Evolutionary conservation across 139 green algal genomes (phyloP).

Genomic region (Chlorella sp.): DNA sequence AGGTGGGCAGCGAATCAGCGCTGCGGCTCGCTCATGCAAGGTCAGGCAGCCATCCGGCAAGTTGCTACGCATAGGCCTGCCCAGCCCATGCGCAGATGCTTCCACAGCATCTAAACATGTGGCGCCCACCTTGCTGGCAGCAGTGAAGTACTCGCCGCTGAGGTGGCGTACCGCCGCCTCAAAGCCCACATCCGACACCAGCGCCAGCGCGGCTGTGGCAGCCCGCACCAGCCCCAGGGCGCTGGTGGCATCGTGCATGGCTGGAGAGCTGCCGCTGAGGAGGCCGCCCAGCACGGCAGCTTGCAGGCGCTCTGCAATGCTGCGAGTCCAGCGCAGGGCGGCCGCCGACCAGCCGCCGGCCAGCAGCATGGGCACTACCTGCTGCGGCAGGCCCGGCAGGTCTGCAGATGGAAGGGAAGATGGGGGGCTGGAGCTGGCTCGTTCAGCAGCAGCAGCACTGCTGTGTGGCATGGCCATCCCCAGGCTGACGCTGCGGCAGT

Average conservation of each 20-base stretch:
- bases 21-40: too few species aligned
- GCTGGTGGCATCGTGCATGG: background rate
- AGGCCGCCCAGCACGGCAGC: background rate
- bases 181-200: constrained; percentile 18
- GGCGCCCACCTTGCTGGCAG: background rate
- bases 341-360: constrained; percentile 11
- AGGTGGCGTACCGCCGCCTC: constrained; percentile 31
- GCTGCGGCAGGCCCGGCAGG: background rate
- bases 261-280: background rate
- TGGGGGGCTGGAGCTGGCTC: too few species aligned
- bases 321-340: background rate
- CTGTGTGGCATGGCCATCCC: too few species aligned
- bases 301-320: constrained; percentile 6
- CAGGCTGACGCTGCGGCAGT: too few species aligned
- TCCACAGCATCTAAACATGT: too few species aligned
- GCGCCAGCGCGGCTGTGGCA: constrained; percentile 5
- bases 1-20: too few species aligned
- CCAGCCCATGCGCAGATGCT: too few species aligned
- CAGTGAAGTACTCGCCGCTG: background rate
- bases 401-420: too few species aligned
- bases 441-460: too few species aligned
- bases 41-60: too few species aligned
- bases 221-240: constrained; percentile 22
- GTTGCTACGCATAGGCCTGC: too few species aligned
- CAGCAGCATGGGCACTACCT: constrained; percentile 1